Conservation (phyloP, 805 yeast species). For the Ogataea polymorpha region DNA sequence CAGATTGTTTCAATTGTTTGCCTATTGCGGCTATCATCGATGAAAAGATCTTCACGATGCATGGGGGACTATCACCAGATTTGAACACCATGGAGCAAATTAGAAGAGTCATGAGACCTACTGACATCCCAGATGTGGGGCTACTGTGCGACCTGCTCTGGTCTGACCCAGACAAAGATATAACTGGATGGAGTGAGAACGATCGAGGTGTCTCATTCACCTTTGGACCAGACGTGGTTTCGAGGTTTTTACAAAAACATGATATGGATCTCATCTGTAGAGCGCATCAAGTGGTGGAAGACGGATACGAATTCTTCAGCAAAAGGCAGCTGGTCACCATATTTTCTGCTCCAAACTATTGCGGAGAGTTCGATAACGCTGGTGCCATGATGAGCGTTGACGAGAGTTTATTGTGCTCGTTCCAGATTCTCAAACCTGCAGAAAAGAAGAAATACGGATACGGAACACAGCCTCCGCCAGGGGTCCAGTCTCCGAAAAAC, state of each 20-base stretch:
- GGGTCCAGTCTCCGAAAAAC: slow-evolving; percentile 26
- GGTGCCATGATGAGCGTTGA: slow-evolving; percentile 99
- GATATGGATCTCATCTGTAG: slow-evolving; percentile 98
- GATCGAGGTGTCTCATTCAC: slow-evolving; percentile 99
- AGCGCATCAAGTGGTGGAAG: slow-evolving; percentile 99
- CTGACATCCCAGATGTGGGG: slow-evolving; percentile 98
- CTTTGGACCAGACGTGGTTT: slow-evolving; percentile 99
- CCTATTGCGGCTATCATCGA: slow-evolving; percentile 98
- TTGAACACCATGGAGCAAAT: slow-evolving; percentile 97
- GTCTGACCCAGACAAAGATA: slow-evolving; percentile 99
- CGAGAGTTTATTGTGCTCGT: slow-evolving; percentile 91
- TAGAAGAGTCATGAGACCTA: slow-evolving; percentile 98
- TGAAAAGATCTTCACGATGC: slow-evolving; percentile 98
- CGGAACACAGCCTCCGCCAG: slow-evolving; percentile 23
- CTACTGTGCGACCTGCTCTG: slow-evolving; percentile 92
- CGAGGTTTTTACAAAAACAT: slow-evolving; percentile 92
- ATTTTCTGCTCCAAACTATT: slow-evolving; percentile 95
- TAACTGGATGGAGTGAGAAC: slow-evolving; percentile 98
- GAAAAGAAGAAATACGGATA: slow-evolving; percentile 76
- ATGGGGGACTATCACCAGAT: slow-evolving; percentile 97
- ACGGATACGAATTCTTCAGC: slow-evolving; percentile 95
- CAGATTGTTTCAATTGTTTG: slow-evolving; percentile 96
- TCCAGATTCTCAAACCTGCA: slow-evolving; percentile 96
- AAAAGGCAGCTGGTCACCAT: slow-evolving; percentile 94
- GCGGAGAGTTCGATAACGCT: slow-evolving; percentile 98